Conservation (phyloP, 352 stramenopile species). For the Thalassiosira exigua region DNA sequence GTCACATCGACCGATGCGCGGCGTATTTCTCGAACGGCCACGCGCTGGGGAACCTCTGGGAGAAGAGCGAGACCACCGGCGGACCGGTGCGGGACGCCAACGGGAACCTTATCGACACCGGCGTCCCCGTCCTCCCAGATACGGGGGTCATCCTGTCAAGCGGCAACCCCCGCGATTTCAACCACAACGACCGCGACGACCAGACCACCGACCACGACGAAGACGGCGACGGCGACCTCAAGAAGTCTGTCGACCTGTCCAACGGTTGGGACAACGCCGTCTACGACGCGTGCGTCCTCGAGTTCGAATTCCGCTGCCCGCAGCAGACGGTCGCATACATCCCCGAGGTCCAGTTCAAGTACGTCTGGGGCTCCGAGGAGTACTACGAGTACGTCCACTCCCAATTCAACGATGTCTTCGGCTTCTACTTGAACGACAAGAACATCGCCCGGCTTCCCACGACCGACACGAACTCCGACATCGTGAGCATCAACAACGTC, state of each 20-base stretch:
- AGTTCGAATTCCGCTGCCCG: constrained; percentile 53
- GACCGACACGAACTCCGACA: constrained; percentile 8
- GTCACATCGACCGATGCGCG: constrained; percentile 20
- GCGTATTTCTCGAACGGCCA: constrained; percentile 25
- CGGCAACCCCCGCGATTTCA: constrained; percentile 32
- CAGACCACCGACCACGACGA: constrained; percentile 11
- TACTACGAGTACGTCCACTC: constrained; percentile 62
- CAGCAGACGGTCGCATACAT: constrained; percentile 27
- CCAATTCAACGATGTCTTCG: constrained; percentile 57
- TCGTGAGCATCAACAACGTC: constrained; percentile 57
- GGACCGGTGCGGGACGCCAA: background rate
- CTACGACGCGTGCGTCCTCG: constrained; percentile 44
- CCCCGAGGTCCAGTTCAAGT: constrained; percentile 41
- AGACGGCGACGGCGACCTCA: background rate
- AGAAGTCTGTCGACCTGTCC: background rate
- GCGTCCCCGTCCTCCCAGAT: constrained; percentile 21
- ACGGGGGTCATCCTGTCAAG: constrained; percentile 49
- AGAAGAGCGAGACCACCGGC: background rate
- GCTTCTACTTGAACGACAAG: constrained; percentile 46
- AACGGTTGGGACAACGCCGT: constrained; percentile 18
- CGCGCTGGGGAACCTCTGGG: constrained; percentile 21
- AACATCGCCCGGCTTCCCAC: constrained; percentile 50
- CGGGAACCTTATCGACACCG: constrained; percentile 1
- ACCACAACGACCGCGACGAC: constrained; percentile 24
- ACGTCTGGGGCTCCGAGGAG: constrained; percentile 57